These are phyloP conservation scores for Myxozyma kluyveri DNA, from an alignment of 805 yeast genomes.

Conservation along the genomic window DNA sequence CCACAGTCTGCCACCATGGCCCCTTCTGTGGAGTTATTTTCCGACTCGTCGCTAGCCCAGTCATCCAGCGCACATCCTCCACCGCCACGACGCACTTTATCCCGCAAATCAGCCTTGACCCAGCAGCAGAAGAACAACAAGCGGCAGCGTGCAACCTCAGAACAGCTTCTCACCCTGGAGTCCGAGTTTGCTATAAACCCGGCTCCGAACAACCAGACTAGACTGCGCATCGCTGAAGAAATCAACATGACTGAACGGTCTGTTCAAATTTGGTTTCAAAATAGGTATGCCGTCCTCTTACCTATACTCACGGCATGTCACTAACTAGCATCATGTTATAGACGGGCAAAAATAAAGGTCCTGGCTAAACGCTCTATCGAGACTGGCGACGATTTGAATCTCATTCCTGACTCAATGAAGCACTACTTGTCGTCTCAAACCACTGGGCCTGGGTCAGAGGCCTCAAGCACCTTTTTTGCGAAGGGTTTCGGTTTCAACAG, in stretches of 20 bases:
- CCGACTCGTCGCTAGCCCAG: background rate
- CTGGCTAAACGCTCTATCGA: conserved; percentile 27
- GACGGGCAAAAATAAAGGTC: conserved; percentile 29
- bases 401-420: conserved; percentile 28
- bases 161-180: conserved; percentile 64
- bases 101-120: conserved; percentile 31
- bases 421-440: conserved; percentile 23
- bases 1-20: background rate
- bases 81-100: conserved; percentile 9
- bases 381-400: conserved; percentile 26
- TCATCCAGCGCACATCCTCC: background rate
- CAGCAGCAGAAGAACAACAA: conserved; percentile 44
- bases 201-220: conserved; percentile 49
- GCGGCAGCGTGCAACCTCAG: conserved; percentile 76
- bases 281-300: conserved; percentile 37
- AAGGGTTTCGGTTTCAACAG: conserved; percentile 19
- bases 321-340: background rate
- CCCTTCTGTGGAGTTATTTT: background rate
- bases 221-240: conserved; percentile 56
- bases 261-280: conserved; percentile 92
- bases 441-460: conserved; percentile 17
- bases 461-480: conserved; percentile 23
- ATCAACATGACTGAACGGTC: conserved; percentile 86
- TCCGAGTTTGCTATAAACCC: conserved; percentile 68
- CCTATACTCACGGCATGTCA: background rate